Conservation (phyloP, 2,329 filamentous ascomycete genomes). For the Cryphonectria japonica region DNA sequence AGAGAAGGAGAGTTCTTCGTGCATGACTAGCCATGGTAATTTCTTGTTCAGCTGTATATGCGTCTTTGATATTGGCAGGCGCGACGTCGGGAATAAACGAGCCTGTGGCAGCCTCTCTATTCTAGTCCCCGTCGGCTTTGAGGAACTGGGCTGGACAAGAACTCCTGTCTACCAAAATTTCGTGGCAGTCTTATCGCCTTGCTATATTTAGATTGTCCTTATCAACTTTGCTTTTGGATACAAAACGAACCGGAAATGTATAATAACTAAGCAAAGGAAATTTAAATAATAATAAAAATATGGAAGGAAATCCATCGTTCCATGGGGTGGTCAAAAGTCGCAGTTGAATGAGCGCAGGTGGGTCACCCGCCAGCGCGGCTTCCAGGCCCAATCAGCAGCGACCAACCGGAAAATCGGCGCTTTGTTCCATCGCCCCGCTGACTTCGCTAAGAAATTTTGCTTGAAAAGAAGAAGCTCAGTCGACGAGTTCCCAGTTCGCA, state of each 20-base stretch:
- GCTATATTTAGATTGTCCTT: background rate
- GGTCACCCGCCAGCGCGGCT: background rate
- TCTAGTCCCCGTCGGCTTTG: background rate
- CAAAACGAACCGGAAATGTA: background rate
- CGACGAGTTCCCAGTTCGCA: background rate
- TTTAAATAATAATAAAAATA: background rate
- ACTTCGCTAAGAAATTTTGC: conserved; percentile 18
- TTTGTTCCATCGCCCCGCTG: conserved; percentile 19
- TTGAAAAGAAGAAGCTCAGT: conserved; percentile 8
- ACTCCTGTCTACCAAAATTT: background rate
- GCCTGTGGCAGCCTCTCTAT: background rate
- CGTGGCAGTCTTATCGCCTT: background rate
- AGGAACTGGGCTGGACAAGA: background rate
- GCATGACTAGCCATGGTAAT: background rate
- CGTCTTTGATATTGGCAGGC: background rate
- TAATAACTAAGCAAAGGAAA: background rate
- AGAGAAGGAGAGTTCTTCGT: conserved; percentile 56
- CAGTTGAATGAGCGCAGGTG: background rate
- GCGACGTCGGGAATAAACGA: background rate
- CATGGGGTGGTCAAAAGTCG: background rate
- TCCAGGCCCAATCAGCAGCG: conserved; percentile 7
- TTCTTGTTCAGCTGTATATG: background rate
- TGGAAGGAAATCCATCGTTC: background rate
- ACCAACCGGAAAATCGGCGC: conserved; percentile 14
- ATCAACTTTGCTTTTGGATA: background rate